These are phyloP conservation scores for Penicillium sp. DNA, from an alignment of 2,329 filamentous ascomycete genomes.

Conservation along the genomic window DNA sequence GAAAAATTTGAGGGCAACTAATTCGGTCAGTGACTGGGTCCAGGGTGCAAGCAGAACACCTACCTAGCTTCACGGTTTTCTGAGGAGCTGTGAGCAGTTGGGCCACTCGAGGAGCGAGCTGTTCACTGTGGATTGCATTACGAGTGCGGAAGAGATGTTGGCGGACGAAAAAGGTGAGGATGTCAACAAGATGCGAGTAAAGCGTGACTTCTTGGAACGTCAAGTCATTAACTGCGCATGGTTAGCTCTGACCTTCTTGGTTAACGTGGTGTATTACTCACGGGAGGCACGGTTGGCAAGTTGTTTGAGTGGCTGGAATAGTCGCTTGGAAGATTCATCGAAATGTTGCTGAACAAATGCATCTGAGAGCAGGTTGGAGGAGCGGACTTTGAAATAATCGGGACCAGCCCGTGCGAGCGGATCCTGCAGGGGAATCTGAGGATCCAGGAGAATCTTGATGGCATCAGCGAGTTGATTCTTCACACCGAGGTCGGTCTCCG, in stretches of 20 bases:
- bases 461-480: slow-evolving; percentile 95
- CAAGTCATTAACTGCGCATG: slow-evolving; percentile 62
- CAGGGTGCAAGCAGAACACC: slow-evolving; percentile 32
- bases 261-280: slow-evolving; percentile 32
- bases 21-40: neutral
- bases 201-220: slow-evolving; percentile 82
- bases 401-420: slow-evolving; percentile 61
- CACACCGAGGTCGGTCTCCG: slow-evolving; percentile 89
- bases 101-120: slow-evolving; percentile 72
- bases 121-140: slow-evolving; percentile 79
- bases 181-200: slow-evolving; percentile 86
- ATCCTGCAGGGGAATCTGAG: slow-evolving; percentile 59
- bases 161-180: slow-evolving; percentile 88
- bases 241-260: neutral
- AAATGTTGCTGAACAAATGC: slow-evolving; percentile 86
- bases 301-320: slow-evolving; percentile 83
- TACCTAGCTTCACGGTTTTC: slow-evolving; percentile 89
- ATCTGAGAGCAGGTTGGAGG: slow-evolving; percentile 72
- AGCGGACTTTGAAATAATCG: slow-evolving; percentile 66
- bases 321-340: slow-evolving; percentile 75
- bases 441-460: slow-evolving; percentile 86
- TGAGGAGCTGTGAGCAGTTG: slow-evolving; percentile 80
- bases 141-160: slow-evolving; percentile 85
- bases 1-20: slow-evolving; percentile 90
- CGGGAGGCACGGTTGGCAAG: slow-evolving; percentile 63